Base-by-base conservation (phyloP, 2,329 filamentous ascomycete species). In the Epichloe uncinata region DNA sequence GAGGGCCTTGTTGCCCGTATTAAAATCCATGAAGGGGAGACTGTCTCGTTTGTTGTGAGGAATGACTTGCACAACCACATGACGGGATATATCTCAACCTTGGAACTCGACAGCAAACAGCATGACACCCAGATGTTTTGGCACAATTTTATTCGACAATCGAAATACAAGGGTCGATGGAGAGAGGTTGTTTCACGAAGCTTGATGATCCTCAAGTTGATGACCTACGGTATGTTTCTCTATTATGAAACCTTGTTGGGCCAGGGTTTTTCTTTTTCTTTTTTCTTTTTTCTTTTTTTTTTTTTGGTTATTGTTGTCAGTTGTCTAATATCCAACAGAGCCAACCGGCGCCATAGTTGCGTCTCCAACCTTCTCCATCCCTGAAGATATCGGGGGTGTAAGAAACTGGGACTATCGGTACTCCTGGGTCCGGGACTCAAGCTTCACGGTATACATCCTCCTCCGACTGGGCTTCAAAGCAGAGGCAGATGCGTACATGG, bases 281-380 rank as follows among this genome's bases (percentile, higher is more conserved):
- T n/a, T n/a, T n/a, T n/a, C n/a, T n/a, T n/a, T n/a, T n/a, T n/a
- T 15, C 6, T n/a, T 33, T 13, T 43, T 42, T 12, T 33, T 42
- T 9, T 43, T 18, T n/a, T n/a, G n/a, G 22, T 26, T 26, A n/a
- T n/a, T n/a, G 5, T 18, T 42, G 13, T 26, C 5, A 3, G 4
- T 48, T 12, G 18, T 18, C 38, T 42, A 13, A 48, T 48, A 5
- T 22, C n/a, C 16, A 9, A 3, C 20, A 68, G 85, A 89, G 59
- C 85, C 84, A 0, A 89, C 84, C 0, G 85, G 85, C 2, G 85
- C 85, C 8, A 88, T 89, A 47, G 74, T 88, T 35, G 85, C 85
- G 1, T 77, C 85, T 1, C 84, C 85, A 0, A 89, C 84, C 0
- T 90, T 89, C 58, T 87, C 84, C 0, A 74, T 89, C 1, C 85